phyloP scores from a whole-genome alignment of 1,139 yeast genomes.

The Zhuliangozyma blackwelliae region DNA sequence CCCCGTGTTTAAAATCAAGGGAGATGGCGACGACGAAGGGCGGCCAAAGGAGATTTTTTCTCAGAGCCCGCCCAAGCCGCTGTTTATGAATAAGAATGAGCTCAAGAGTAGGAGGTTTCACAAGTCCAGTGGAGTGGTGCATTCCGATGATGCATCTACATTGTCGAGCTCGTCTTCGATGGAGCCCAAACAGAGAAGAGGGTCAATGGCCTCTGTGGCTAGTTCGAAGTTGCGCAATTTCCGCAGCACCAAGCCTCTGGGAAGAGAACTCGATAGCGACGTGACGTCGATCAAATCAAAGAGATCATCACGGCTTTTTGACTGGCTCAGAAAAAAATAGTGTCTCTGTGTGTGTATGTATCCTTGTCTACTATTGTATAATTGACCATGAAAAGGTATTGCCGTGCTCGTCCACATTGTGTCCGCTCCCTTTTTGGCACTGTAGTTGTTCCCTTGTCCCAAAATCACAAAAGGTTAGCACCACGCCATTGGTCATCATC shows the following conservation, averaged over 20 bases:
- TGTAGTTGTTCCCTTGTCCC: constrained; percentile 6
- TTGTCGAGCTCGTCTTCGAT: constrained; percentile 3
- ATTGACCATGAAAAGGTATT: constrained; percentile 5
- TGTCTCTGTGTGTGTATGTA: not conserved
- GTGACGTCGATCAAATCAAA: constrained; percentile 2
- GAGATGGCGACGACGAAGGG: not conserved
- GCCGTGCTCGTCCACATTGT: constrained; percentile 5
- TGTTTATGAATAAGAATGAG: constrained; percentile 2
- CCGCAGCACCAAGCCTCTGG: too few relatives aligned
- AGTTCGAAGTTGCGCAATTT: too few relatives aligned
- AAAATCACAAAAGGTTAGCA: constrained; percentile 6
- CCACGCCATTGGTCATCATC: constrained; percentile 2
- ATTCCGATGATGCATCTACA: not conserved
- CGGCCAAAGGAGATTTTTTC: constrained; percentile 1
- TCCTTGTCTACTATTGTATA: constrained; percentile 1
- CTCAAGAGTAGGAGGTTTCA: constrained; percentile 1
- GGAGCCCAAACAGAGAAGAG: not conserved
- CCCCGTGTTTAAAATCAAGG: constrained; percentile 18
- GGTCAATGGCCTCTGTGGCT: not conserved
- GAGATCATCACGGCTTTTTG: constrained; percentile 9
- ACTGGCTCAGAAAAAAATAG: constrained; percentile 12
- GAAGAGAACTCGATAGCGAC: too few relatives aligned
- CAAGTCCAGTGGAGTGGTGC: not conserved
- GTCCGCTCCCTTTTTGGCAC: constrained; percentile 5
- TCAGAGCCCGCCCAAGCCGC: constrained; percentile 2